phyloP scores from a whole-genome alignment of 1,284 basidiomycete genomes.

The Vanrija humicola region DNA sequence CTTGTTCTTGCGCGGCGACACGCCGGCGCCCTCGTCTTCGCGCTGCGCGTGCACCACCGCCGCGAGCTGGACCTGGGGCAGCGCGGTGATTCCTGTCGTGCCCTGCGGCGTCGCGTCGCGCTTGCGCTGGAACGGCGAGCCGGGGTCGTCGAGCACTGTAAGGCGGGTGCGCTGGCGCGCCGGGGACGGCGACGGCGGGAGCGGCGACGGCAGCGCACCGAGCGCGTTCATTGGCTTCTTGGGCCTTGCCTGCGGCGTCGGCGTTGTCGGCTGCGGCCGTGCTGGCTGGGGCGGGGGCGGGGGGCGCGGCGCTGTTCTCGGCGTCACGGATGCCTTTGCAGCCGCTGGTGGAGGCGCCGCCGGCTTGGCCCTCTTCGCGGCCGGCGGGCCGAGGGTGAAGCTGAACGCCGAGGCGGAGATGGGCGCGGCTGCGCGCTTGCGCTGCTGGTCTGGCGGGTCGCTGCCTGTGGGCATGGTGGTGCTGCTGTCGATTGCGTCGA shows the following conservation, averaged over 20 bases:
- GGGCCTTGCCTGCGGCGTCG: neutral
- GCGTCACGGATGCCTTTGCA: neutral
- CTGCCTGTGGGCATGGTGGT: neutral
- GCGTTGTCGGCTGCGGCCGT: neutral
- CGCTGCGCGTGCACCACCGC: conserved; percentile 4
- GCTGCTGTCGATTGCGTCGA: neutral
- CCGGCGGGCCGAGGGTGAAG: conserved; percentile 20
- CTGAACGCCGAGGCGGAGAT: conserved; percentile 27
- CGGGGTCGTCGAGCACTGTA: neutral
- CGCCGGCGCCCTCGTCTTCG: conserved; percentile 34
- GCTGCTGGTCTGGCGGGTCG: neutral
- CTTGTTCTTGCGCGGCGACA: conserved; percentile 34
- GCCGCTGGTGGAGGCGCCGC: neutral
- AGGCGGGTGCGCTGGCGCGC: neutral
- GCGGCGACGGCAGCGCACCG: neutral
- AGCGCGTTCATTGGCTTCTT: neutral
- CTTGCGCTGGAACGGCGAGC: conserved; percentile 3
- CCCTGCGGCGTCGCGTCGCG: neutral
- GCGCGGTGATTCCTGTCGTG: neutral
- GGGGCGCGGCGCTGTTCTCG: neutral
- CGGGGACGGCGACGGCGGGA: neutral
- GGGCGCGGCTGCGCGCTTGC: conserved; percentile 20
- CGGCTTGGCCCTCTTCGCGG: conserved; percentile 18
- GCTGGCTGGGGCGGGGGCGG: neutral
- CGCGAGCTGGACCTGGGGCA: conserved; percentile 3